A percentile compares a stretch with the other conserved stretches of the same genome.
These are phyloP conservation scores for Harringtonia lauricola DNA, from an alignment of 2,329 filamentous ascomycete species.

Conservation along the genomic window DNA sequence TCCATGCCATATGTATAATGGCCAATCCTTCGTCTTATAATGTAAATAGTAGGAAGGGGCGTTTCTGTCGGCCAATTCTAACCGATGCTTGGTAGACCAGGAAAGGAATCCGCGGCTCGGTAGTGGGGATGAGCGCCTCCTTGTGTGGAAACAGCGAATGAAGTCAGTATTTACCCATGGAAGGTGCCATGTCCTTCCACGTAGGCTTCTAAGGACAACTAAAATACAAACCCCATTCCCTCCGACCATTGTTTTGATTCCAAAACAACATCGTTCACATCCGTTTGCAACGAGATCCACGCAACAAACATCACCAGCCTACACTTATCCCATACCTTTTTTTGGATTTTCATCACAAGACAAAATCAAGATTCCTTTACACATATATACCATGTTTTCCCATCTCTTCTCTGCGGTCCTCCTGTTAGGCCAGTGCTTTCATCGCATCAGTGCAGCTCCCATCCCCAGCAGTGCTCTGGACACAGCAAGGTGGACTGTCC, in stretches of 20 bases:
- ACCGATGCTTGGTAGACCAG: too few relatives aligned
- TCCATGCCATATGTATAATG: too few relatives aligned
- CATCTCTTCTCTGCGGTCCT: conserved; percentile 1
- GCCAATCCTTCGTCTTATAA: too few relatives aligned
- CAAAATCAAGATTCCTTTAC: not conserved
- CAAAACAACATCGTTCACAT: not conserved
- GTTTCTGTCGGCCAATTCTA: too few relatives aligned
- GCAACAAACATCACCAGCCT: not conserved
- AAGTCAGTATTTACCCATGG: too few relatives aligned
- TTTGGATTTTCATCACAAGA: not conserved
- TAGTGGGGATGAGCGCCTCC: too few relatives aligned
- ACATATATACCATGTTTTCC: conserved; percentile 8
- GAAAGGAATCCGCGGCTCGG: too few relatives aligned
- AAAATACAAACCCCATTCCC: not conserved
- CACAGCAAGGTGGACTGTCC: conserved; percentile 5
- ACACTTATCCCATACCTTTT: not conserved
- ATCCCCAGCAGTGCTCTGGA: not conserved
- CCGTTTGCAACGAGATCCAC: not conserved
- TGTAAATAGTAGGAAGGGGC: too few relatives aligned
- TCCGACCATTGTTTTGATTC: not conserved
- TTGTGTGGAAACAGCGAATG: too few relatives aligned
- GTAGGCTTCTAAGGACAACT: too few relatives aligned
- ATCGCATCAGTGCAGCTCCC: not conserved
- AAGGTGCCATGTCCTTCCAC: too few relatives aligned
- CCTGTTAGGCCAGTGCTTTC: conserved; percentile 1